Base-by-base conservation (phyloP, 352 stramenopile species). In the Pythium rhizo-oryzae region DNA sequence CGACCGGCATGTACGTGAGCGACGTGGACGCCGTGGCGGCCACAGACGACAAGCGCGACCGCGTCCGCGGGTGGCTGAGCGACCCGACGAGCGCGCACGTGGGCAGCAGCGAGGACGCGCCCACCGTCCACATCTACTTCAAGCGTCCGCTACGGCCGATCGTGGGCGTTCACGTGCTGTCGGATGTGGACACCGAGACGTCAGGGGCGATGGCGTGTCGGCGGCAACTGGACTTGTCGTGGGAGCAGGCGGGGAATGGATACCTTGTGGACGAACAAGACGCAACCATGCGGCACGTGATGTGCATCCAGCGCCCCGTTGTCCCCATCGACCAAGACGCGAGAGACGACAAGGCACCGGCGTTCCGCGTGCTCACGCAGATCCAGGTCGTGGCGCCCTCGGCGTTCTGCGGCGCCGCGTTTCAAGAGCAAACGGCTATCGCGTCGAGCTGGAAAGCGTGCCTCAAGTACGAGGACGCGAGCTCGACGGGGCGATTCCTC, bases 1-100 rank as follows among this genome's bases (percentile, higher is more conserved):
- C 59, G n/a, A 73, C 59, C 0, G 67, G 67, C 33, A 69, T 35
- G 24, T 74, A 66, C 56, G 53, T 74, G 19, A 74, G 67, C n/a
- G 50, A 62, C 46, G 43, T 74, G 16, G 54, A 35, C 23, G 51
- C 25, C 3, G 35, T 55, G 16, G 23, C 9, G 18, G 15, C 23
- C 18, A 24, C 23, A 15, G 35, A 8, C 13, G 35, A 39, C 33
- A 39, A 4, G 35, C 35, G 35, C 35, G 35, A 8, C 8, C 44
- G 28, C 24, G 56, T 30, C 13, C 43, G 4, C 13, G 37, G 55
- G 12, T 71, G 65, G 65, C 44, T 41, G 2, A 58, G 19, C 5
- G 50, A 56, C 2, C 43, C 61, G 0, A 71, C 41, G 15, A 62
- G 62, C 61, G 52, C 47, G 4, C 62, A 59, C 16, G 12, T 41